phyloP scores from a whole-genome alignment of 1,139 yeast species.

The Hanseniaspora gamundiae region DNA sequence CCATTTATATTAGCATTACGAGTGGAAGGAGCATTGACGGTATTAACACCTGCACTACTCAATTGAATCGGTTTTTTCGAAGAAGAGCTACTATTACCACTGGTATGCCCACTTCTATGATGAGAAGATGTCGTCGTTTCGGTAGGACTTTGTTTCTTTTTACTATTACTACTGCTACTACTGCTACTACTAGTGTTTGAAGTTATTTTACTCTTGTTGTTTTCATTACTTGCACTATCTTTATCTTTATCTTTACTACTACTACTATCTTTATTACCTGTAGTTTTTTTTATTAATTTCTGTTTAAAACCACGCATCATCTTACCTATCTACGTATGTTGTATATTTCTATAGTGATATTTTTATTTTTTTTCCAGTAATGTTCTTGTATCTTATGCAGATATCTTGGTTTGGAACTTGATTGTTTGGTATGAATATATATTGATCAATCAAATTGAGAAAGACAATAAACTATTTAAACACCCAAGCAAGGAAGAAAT shows the following conservation, averaged over 20 bases:
- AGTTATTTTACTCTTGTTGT: neutral
- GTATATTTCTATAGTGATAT: too few relatives aligned
- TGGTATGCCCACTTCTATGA: neutral
- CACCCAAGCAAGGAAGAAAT: too few relatives aligned
- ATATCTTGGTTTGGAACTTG: too few relatives aligned
- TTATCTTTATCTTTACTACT: conserved; percentile 10
- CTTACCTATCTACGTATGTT: conserved; percentile 12
- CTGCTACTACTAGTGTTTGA: conserved; percentile 7
- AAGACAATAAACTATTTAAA: too few relatives aligned
- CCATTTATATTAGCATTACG: too few relatives aligned
- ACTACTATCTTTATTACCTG: conserved; percentile 5
- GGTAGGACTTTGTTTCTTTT: neutral
- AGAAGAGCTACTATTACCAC: neutral
- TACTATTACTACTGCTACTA: conserved; percentile 10
- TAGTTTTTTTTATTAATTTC: conserved; percentile 13
- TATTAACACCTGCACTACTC: too few relatives aligned
- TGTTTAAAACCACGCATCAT: conserved; percentile 38
- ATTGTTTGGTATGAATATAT: too few relatives aligned
- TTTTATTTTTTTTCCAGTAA: too few relatives aligned
- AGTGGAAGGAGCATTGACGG: too few relatives aligned
- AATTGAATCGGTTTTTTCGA: too few relatives aligned
- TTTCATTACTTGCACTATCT: conserved; percentile 11
- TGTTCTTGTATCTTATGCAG: too few relatives aligned
- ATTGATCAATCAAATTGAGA: too few relatives aligned
- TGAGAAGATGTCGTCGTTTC: neutral